A percentile compares a stretch with the other conserved stretches of the same genome.
phyloP scores from a whole-genome alignment of 2,329 filamentous ascomycete species.

The Botrytis medusae region DNA sequence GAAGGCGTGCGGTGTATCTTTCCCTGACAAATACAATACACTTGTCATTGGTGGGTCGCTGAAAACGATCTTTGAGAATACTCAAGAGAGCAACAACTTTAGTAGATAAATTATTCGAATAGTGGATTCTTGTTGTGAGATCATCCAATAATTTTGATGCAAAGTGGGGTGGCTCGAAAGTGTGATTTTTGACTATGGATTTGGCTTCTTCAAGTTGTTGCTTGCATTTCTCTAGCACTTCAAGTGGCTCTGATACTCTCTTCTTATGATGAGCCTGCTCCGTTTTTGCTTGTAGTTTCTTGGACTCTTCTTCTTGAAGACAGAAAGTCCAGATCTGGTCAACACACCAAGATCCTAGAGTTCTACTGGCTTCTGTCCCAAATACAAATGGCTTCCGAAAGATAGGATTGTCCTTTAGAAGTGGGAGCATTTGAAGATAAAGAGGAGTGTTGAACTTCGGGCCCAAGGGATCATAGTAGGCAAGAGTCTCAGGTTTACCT shows the following conservation, averaged over 20 bases:
- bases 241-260: conserved; percentile 35
- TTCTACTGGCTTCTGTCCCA: conserved; percentile 58
- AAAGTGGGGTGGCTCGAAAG: conserved; percentile 45
- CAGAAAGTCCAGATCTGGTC: conserved; percentile 77
- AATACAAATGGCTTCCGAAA: conserved; percentile 47
- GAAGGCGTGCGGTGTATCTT: conserved; percentile 71
- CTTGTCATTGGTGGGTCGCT: conserved; percentile 54
- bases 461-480: conserved; percentile 52
- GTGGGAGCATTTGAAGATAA: conserved; percentile 54
- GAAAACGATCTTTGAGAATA: conserved; percentile 64
- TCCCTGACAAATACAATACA: conserved; percentile 89
- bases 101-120: conserved; percentile 55
- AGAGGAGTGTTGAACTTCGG: conserved; percentile 63
- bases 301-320: conserved; percentile 61
- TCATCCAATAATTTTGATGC: conserved; percentile 4
- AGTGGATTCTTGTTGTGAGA: background rate
- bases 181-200: conserved; percentile 53
- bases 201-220: conserved; percentile 58
- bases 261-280: conserved; percentile 44
- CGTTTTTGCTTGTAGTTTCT: conserved; percentile 59
- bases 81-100: conserved; percentile 67
- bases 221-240: conserved; percentile 53
- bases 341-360: conserved; percentile 80
- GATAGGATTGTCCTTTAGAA: conserved; percentile 48
- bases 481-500: conserved; percentile 58